Evolutionary conservation across 345 rosid species (phyloP).

Genomic region (Lepidium africanum): DNA sequence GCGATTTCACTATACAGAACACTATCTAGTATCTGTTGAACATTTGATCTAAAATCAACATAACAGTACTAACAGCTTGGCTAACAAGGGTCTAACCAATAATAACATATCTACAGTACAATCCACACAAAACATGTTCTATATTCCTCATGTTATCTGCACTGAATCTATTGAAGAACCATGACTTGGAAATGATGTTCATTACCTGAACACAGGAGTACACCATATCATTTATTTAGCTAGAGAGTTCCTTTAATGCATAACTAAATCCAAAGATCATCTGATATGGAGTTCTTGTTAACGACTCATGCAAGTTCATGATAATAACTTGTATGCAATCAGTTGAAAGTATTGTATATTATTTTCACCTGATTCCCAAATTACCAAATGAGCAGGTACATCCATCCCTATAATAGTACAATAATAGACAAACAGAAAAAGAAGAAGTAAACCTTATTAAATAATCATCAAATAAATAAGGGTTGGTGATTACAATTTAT

Average conservation of each 20-base stretch:
- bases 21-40: neutral
- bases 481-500: neutral
- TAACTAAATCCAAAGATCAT: neutral
- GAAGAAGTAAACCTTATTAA: neutral
- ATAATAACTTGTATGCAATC: neutral
- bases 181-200: neutral
- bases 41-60: neutral
- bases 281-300: neutral
- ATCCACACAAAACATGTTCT: neutral
- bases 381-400: neutral
- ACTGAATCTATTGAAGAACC: neutral
- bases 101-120: neutral
- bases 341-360: neutral
- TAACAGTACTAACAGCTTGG: neutral
- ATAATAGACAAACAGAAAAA: neutral
- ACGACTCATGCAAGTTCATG: neutral
- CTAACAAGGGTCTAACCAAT: neutral
- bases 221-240: neutral
- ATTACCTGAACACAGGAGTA: neutral
- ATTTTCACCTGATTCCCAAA: neutral
- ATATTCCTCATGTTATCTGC: neutral
- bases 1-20: neutral
- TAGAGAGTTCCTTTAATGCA: neutral
- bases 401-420: neutral
- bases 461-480: neutral